Conservation (phyloP, 106 monocot species). For the Dendrobium huoshanense region DNA sequence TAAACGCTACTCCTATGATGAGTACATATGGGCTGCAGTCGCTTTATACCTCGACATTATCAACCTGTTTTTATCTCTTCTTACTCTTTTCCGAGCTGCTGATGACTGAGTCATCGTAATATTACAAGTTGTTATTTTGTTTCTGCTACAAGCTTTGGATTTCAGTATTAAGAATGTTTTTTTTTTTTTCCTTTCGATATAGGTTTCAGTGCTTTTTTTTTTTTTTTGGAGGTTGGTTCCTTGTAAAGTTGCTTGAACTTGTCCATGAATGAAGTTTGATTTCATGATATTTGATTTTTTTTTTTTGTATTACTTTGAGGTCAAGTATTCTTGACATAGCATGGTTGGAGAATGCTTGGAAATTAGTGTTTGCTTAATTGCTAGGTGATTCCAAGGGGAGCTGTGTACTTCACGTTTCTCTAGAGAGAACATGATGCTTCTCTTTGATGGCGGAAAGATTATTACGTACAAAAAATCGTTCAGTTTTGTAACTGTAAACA, state of each 20-base stretch:
- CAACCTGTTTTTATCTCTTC: slow-evolving; percentile 25
- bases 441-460: background rate
- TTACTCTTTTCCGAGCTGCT: slow-evolving; percentile 11
- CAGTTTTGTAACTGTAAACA: too few relatives aligned
- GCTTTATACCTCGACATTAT: slow-evolving; percentile 25
- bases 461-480: too few relatives aligned
- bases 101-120: background rate
- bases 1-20: slow-evolving; percentile 43
- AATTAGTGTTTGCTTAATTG: background rate
- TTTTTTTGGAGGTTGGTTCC: too few relatives aligned
- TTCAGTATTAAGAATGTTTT: background rate
- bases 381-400: background rate
- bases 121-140: background rate
- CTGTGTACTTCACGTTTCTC: background rate
- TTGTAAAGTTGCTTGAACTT: too few relatives aligned
- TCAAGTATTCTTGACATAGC: background rate
- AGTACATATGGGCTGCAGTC: slow-evolving; percentile 31
- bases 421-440: background rate
- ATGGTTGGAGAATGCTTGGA: background rate
- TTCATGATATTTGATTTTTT: too few relatives aligned
- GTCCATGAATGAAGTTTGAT: too few relatives aligned
- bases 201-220: too few relatives aligned
- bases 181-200: background rate
- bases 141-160: background rate
- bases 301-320: too few relatives aligned